Evolutionary conservation across 352 stramenopile species (phyloP).

Genomic region (Pythium brachiatum): DNA sequence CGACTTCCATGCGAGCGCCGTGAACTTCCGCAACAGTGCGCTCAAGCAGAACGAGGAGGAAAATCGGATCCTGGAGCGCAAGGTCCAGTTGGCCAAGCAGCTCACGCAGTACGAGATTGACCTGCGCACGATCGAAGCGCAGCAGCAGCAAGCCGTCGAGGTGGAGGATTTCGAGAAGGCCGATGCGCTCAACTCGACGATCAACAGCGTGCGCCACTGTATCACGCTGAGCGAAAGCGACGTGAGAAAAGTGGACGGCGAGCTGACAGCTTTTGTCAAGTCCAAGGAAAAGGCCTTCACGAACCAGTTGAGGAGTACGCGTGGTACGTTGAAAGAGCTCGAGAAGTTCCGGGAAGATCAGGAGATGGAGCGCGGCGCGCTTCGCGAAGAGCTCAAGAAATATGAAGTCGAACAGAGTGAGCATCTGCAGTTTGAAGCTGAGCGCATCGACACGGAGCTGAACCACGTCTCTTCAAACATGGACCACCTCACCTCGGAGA

Average conservation of each 20-base stretch:
- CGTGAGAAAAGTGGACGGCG: conserved; percentile 71
- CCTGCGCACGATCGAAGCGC: conserved; percentile 70
- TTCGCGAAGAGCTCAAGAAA: conserved; percentile 57
- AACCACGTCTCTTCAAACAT: conserved; percentile 73
- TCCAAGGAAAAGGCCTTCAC: conserved; percentile 76
- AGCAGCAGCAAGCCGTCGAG: conserved; percentile 77
- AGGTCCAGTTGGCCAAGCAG: conserved; percentile 58
- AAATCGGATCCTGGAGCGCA: conserved; percentile 64
- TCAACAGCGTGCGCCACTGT: conserved; percentile 79
- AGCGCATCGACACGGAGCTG: conserved; percentile 73
- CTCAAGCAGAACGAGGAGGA: conserved; percentile 77
- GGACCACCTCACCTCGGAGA: conserved; percentile 65
- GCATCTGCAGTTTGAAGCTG: conserved; percentile 74
- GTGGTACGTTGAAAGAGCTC: conserved; percentile 64
- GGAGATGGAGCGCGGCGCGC: conserved; percentile 39
- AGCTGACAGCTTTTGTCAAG: conserved; percentile 68
- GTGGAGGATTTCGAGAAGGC: conserved; percentile 86
- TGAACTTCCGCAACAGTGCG: conserved; percentile 60
- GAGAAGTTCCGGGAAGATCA: conserved; percentile 80
- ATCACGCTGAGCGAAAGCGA: conserved; percentile 82
- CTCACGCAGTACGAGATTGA: conserved; percentile 82
- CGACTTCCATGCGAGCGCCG: conserved; percentile 72
- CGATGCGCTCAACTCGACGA: conserved; percentile 73
- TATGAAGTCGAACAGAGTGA: conserved; percentile 69
- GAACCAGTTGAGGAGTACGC: conserved; percentile 72